Evolutionary conservation across 139 green algal species (phyloP).

Genomic region (Chlorella vulgaris): DNA sequence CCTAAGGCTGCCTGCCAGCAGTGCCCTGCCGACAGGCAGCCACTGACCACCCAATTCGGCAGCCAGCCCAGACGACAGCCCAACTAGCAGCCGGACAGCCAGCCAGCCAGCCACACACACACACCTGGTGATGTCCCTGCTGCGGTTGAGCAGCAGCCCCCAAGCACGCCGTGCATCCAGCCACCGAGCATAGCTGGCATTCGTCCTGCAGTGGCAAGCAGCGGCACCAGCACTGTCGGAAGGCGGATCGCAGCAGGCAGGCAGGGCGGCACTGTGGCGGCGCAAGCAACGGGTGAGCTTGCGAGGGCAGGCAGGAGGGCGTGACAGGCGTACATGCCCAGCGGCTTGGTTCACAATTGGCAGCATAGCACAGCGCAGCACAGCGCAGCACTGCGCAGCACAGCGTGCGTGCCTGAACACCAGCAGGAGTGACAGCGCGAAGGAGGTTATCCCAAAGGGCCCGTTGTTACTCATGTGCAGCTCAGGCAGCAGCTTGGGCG

Average conservation of each 20-base stretch:
- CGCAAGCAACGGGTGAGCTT: neutral
- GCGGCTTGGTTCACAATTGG: too few relatives aligned
- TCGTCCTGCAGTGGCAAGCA: conserved; percentile 41
- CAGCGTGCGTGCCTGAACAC: conserved; percentile 26
- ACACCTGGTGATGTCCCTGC: conserved; percentile 36
- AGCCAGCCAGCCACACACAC: too few relatives aligned
- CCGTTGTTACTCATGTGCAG: neutral
- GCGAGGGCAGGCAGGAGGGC: too few relatives aligned
- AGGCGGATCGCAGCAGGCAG: neutral
- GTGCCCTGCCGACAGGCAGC: too few relatives aligned
- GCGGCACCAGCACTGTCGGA: neutral
- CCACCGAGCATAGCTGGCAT: conserved; percentile 50
- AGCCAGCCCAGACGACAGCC: too few relatives aligned
- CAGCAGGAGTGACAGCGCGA: conserved; percentile 42
- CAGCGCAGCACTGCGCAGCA: neutral
- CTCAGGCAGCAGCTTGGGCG: neutral
- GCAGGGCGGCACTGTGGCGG: neutral
- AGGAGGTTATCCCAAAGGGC: conserved; percentile 35
- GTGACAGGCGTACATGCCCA: too few relatives aligned
- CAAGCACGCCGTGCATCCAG: conserved; percentile 48
- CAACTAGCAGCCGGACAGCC: too few relatives aligned
- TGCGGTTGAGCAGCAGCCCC: conserved; percentile 40
- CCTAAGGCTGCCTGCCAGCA: too few relatives aligned
- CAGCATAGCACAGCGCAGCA: too few relatives aligned
- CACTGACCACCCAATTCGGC: too few relatives aligned